A percentile compares a stretch with the other conserved stretches of the same genome.
phyloP scores from a whole-genome alignment of 2,329 filamentous ascomycete species.

The Fusarium incarnatum region DNA sequence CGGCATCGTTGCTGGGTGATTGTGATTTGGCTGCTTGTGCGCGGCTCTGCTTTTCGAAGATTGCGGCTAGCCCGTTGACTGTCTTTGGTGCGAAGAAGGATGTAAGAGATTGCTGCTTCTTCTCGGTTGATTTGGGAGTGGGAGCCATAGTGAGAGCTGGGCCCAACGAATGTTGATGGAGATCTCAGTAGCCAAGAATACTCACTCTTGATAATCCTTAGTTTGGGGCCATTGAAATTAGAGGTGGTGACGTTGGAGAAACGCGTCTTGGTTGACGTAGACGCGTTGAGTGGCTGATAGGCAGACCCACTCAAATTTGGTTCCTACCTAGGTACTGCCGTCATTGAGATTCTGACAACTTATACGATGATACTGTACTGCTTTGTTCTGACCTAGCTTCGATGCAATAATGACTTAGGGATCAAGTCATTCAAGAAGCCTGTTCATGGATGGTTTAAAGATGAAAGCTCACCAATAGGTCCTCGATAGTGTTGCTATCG shows the following conservation, averaged over 20 bases:
- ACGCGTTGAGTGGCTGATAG: constrained; percentile 48
- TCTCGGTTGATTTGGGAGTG: constrained; percentile 57
- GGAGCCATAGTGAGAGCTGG: constrained; percentile 49
- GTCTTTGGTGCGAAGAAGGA: constrained; percentile 82
- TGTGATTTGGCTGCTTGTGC: constrained; percentile 43
- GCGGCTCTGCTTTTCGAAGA: constrained; percentile 50
- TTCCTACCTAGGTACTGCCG: not conserved
- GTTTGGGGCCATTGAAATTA: constrained; percentile 4
- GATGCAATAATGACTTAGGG: not conserved
- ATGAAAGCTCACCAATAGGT: not conserved
- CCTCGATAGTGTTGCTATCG: not conserved
- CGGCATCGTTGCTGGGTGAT: constrained; percentile 46
- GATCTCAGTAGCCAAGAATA: constrained; percentile 12
- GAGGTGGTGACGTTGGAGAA: constrained; percentile 41
- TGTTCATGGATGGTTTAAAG: not conserved
- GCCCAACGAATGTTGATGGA: not conserved
- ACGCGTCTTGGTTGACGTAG: constrained; percentile 36
- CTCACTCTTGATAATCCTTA: constrained; percentile 13
- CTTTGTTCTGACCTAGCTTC: not conserved
- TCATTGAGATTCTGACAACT: not conserved
- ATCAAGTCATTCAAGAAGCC: not conserved
- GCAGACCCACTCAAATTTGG: constrained; percentile 28
- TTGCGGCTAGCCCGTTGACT: constrained; percentile 58
- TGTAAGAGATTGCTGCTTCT: constrained; percentile 85
- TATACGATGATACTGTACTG: not conserved